phyloP scores from a whole-genome alignment of 1,284 basidiomycete species.

The Heterobasidion parviporum region DNA sequence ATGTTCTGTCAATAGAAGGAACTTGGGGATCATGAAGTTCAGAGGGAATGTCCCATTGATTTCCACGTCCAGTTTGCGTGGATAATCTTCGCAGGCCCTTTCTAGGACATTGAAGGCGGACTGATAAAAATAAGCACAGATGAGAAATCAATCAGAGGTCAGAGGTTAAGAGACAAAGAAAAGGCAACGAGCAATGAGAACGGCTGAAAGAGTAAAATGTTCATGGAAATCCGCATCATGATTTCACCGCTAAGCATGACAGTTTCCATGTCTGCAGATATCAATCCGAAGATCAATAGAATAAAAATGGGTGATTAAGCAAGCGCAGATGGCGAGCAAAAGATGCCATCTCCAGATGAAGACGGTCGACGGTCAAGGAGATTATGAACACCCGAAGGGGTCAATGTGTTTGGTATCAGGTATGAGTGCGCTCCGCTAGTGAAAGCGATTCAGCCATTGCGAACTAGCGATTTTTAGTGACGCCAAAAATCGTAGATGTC shows the following conservation, averaged over 20 bases:
- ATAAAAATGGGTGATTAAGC: neutral
- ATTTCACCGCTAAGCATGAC: neutral
- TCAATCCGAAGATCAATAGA: neutral
- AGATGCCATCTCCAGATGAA: no score
- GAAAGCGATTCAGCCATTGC: no score
- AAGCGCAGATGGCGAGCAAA: no score
- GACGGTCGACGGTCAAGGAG: no score
- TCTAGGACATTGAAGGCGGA: conserved; percentile 92
- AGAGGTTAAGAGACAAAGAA: no score
- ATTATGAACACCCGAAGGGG: no score
- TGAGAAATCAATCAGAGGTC: neutral
- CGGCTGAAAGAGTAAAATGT: neutral
- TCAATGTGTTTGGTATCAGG: no score
- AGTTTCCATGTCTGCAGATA: neutral
- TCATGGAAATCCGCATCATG: neutral
- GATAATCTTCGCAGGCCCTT: conserved; percentile 96
- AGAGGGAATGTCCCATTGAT: conserved; percentile 83
- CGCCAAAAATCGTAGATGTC: no score
- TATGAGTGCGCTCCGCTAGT: no score
- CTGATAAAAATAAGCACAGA: conserved; percentile 31
- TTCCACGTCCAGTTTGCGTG: conserved; percentile 89
- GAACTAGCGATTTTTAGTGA: no score
- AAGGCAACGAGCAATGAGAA: no score
- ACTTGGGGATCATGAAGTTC: conserved; percentile 94
- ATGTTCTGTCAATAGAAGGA: conserved; percentile 82